These are phyloP conservation scores for Solanum aculeatissimum DNA, from an alignment of 305 asterid species.

Conservation along the genomic window DNA sequence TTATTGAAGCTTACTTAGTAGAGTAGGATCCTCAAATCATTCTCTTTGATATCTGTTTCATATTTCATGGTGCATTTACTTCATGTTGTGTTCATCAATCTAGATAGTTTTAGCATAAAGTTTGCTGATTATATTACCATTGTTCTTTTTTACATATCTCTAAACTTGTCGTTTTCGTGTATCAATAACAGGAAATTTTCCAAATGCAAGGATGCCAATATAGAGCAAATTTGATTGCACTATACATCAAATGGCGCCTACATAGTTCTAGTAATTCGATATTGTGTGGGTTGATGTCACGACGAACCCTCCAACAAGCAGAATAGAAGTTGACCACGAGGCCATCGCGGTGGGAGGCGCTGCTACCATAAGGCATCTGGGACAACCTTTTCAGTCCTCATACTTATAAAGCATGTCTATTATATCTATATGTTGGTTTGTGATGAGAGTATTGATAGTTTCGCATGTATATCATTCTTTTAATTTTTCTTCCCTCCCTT, in stretches of 20 bases:
- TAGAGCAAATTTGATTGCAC: not conserved
- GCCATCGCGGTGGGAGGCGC: not conserved
- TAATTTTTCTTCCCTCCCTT: not conserved
- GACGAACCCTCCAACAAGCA: not conserved
- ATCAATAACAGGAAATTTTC: not conserved
- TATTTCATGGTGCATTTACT: not conserved
- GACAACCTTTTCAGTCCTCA: not conserved
- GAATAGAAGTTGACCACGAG: not conserved
- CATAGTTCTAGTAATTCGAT: not conserved
- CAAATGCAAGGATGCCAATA: not conserved
- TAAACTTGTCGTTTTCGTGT: not conserved
- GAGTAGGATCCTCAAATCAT: not conserved
- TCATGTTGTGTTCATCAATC: not conserved
- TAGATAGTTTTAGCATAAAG: not conserved
- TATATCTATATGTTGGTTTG: not conserved
- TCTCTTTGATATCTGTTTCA: not conserved
- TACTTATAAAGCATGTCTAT: not conserved
- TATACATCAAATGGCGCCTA: not conserved
- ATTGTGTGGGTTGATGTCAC: not conserved
- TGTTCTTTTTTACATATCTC: not conserved
- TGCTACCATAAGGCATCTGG: not conserved
- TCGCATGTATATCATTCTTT: not conserved
- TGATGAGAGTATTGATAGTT: not conserved
- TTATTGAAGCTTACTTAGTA: not conserved
- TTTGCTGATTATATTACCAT: not conserved